Evolutionary conservation across 2,329 filamentous ascomycete species (phyloP), one percentile per base, ranked within the genome.

Genomic region (Laburnicola sp.): DNA sequence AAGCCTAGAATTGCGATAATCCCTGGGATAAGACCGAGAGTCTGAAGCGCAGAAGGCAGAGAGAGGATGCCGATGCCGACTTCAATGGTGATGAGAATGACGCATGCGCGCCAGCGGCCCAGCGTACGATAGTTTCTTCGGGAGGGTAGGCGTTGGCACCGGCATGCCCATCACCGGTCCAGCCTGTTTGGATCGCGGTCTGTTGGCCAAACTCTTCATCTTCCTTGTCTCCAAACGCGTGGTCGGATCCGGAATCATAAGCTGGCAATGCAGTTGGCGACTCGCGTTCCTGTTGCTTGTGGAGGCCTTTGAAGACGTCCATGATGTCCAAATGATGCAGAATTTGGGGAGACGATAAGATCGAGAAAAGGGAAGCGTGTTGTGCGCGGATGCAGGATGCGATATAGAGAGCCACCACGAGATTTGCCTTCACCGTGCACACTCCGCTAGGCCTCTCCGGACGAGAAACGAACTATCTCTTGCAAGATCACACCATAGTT

Each of bases 41-140:
- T 51, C 38, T 65, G 64, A 28, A 66, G 54, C 7, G 61, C 62
- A n/a, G 59, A 54, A 23, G 62, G 62, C n/a, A 66, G 44, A 3
- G 60, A 65, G 7, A 66, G 51, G 45, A 65, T 65, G 26, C 64
- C 64, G 21, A 66, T 65, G 35, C 64, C 62, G 21, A 66, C 60
- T 44, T 66, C 61, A 38, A 65, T 66, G 2, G 62, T 66, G 45
- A 66, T 46, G 47, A 66, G 65, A 22, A 66, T 66, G 21, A 66
- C 64, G 11, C 4, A 34, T n/a, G n/a, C n/a, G n/a, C n/a, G n/a
- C 43, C 43, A 45, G 34, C 43, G 34, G 3, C 43, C 43, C 22
- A 45, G 43, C 43, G 43, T 45, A 4, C 16, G n/a, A 16, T 45
- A 45, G 34, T 45, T 45, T 45, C 43, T 9, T 6, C 34, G 6